Conservation (phyloP, 192 early-diverging fungal genomes). For the Coemansia sp. region DNA sequence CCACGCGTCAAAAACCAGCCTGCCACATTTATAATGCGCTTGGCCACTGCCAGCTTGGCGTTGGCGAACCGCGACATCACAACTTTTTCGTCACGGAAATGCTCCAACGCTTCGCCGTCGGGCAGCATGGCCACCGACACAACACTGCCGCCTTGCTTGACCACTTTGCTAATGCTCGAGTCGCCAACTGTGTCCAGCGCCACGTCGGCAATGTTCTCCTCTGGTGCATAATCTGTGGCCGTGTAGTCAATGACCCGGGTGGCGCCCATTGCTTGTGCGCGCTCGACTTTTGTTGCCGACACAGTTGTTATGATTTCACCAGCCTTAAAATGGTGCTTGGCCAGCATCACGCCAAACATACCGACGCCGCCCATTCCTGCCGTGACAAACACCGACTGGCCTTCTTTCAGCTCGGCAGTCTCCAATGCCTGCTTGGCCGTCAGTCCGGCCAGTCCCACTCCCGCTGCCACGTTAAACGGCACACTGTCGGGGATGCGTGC, state of each 20-base stretch:
- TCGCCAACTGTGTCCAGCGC: conserved; percentile 52
- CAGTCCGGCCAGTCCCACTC: conserved; percentile 55
- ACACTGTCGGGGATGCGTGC: conserved; percentile 35
- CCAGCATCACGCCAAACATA: conserved; percentile 53
- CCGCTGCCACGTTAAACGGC: conserved; percentile 49
- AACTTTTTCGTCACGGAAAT: conserved; percentile 8
- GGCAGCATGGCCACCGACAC: conserved; percentile 41
- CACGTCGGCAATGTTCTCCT: conserved; percentile 39
- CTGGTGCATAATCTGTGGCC: conserved; percentile 22
- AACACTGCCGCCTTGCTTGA: conserved; percentile 13
- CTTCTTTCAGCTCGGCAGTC: conserved; percentile 13
- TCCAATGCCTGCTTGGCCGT: conserved; percentile 57
- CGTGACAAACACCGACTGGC: conserved; percentile 50
- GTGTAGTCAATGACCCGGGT: conserved; percentile 56
- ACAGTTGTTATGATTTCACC: conserved; percentile 56
- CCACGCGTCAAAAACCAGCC: conserved; percentile 22
- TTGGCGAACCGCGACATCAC: neutral
- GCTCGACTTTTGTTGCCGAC: conserved; percentile 47
- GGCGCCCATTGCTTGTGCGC: conserved; percentile 51
- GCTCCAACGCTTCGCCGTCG: conserved; percentile 17
- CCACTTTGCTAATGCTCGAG: conserved; percentile 21
- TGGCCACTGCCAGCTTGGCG: conserved; percentile 17
- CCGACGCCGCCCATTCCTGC: conserved; percentile 62
- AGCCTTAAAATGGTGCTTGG: conserved; percentile 44
- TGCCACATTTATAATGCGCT: neutral